Conservation (phyloP, 495 filamentous ascomycete genomes). For the Penicillium subrubescens region DNA sequence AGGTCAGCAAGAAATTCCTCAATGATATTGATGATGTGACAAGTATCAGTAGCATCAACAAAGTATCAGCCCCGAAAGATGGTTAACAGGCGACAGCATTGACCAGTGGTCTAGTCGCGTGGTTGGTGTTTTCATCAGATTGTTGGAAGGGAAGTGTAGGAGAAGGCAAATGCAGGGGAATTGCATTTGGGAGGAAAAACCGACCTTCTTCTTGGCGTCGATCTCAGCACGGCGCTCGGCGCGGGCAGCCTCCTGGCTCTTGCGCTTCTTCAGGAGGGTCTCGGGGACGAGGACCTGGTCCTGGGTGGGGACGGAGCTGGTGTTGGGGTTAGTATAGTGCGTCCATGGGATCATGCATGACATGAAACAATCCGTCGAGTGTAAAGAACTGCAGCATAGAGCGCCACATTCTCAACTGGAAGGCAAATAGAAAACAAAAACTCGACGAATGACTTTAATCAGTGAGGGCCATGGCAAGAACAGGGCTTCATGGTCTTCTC, state of each 20-base stretch:
- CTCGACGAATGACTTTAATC: slow-evolving; percentile 83
- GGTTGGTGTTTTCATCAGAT: slow-evolving; percentile 76
- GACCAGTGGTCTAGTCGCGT: slow-evolving; percentile 90
- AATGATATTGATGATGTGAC: slow-evolving; percentile 16
- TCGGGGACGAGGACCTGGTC: slow-evolving; percentile 95
- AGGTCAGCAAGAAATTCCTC: slow-evolving; percentile 42
- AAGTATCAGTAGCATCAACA: slow-evolving; percentile 33
- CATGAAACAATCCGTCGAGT: slow-evolving; percentile 74
- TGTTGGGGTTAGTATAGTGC: slow-evolving; percentile 68
- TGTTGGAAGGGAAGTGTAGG: slow-evolving; percentile 16
- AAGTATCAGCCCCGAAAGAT: slow-evolving; percentile 99
- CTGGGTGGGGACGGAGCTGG: slow-evolving; percentile 81
- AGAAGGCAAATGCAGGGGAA: not conserved
- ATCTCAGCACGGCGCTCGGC: slow-evolving; percentile 79
- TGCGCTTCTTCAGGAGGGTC: slow-evolving; percentile 99
- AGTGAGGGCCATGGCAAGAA: slow-evolving; percentile 55
- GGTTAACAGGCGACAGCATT: slow-evolving; percentile 97
- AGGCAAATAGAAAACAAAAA: slow-evolving; percentile 51
- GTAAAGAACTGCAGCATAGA: slow-evolving; percentile 81
- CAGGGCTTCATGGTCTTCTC: slow-evolving; percentile 13
- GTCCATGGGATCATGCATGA: slow-evolving; percentile 63
- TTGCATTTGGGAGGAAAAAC: slow-evolving; percentile 35
- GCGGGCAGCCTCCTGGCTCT: slow-evolving; percentile 97
- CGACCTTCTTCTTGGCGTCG: slow-evolving; percentile 86
- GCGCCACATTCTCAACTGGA: slow-evolving; percentile 87